Percentiles rank a stretch among this genome's conserved stretches.
These are phyloP conservation scores for Ceratobasidium sp. DNA, from an alignment of 1,284 basidiomycete species.

Conservation along the genomic window DNA sequence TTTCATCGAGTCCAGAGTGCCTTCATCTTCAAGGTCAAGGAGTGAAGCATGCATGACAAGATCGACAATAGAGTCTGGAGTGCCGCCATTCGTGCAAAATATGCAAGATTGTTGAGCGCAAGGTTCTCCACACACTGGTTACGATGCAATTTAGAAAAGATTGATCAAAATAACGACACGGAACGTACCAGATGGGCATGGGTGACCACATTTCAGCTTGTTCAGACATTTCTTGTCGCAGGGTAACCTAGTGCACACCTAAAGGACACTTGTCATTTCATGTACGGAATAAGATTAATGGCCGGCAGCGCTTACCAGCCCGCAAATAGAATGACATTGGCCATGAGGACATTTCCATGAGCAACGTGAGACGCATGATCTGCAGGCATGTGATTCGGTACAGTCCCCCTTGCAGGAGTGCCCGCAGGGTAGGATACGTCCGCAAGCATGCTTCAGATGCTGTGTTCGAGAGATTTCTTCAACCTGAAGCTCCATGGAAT, in stretches of 20 bases:
- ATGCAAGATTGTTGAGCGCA: slow-evolving; percentile 68
- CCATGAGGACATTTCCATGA: slow-evolving; percentile 68
- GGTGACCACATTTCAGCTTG: slow-evolving; percentile 20
- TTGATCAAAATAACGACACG: too few relatives aligned
- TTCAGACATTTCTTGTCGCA: slow-evolving; percentile 31
- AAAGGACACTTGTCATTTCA: background rate
- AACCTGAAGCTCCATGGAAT: slow-evolving; percentile 40
- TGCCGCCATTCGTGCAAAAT: slow-evolving; percentile 60
- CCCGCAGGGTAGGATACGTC: slow-evolving; percentile 65
- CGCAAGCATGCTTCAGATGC: slow-evolving; percentile 65
- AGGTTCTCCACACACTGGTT: slow-evolving; percentile 72
- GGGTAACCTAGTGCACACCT: slow-evolving; percentile 30
- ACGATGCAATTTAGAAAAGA: too few relatives aligned
- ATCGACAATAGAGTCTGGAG: slow-evolving; percentile 64
- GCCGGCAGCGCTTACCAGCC: slow-evolving; percentile 62
- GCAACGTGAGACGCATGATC: slow-evolving; percentile 71
- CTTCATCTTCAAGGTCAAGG: slow-evolving; percentile 56
- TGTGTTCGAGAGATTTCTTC: slow-evolving; percentile 49
- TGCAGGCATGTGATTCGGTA: slow-evolving; percentile 63
- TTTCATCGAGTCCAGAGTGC: slow-evolving; percentile 57
- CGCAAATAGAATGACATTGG: slow-evolving; percentile 70
- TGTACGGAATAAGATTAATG: slow-evolving; percentile 53
- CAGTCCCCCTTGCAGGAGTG: slow-evolving; percentile 67
- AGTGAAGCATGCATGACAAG: slow-evolving; percentile 65
- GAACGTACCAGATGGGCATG: slow-evolving; percentile 38